These are phyloP conservation scores for Phytopythium chamaehyphon DNA, from an alignment of 352 stramenopile species.

Conservation along the genomic window DNA sequence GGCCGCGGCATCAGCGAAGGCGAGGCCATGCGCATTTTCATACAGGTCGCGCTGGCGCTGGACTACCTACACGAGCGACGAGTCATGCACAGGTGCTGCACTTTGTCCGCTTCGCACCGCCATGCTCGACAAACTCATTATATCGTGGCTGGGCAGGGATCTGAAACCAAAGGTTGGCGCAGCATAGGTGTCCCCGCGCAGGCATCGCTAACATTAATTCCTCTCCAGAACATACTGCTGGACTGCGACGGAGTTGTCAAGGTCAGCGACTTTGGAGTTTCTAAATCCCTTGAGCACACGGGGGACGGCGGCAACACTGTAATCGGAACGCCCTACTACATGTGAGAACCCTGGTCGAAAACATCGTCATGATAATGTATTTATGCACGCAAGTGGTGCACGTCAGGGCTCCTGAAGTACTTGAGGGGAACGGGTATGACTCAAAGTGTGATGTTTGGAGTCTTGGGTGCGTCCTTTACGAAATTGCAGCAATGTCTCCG, in stretches of 20 bases:
- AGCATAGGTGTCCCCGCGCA: neutral
- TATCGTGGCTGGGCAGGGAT: conserved; percentile 29
- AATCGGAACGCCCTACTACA: conserved; percentile 74
- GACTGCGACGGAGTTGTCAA: conserved; percentile 59
- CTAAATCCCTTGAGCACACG: conserved; percentile 34
- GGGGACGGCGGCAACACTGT: conserved; percentile 48
- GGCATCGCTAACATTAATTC: neutral
- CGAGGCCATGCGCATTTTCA: conserved; percentile 65
- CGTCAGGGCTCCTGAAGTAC: conserved; percentile 63
- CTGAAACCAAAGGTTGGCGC: conserved; percentile 45
- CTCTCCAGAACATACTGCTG: conserved; percentile 45
- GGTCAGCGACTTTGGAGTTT: conserved; percentile 69
- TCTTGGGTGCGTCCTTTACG: conserved; percentile 81
- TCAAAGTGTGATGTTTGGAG: conserved; percentile 81
- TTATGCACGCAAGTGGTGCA: neutral
- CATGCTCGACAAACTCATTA: neutral
- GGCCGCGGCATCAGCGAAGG: conserved; percentile 21
- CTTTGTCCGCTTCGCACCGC: too few species aligned
- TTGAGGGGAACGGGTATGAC: conserved; percentile 59
- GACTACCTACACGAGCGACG: conserved; percentile 52
- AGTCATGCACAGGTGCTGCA: conserved; percentile 66
- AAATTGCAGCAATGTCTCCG: conserved; percentile 49
- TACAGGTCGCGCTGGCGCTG: conserved; percentile 56
- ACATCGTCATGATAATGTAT: too few species aligned
- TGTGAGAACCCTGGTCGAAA: conserved; percentile 27